A percentile compares a stretch with the other conserved stretches of the same genome.
phyloP scores from a whole-genome alignment of 805 yeast genomes.

The Starmerella powellii region DNA sequence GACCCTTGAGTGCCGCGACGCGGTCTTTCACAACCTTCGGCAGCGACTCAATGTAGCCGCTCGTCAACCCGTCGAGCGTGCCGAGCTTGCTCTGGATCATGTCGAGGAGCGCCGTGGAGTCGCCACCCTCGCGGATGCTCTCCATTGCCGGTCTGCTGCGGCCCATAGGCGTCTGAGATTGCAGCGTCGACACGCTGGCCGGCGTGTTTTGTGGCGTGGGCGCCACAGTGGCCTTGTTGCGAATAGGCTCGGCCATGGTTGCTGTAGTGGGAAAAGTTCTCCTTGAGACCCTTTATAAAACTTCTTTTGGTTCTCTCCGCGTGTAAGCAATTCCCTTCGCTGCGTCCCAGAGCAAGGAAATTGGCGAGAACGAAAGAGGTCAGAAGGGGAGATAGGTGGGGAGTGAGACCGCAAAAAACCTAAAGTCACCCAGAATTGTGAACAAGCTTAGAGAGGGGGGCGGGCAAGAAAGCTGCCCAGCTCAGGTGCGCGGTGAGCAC shows the following conservation, averaged over 20 bases:
- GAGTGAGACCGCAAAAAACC: no score
- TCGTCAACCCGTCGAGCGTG: conserved; percentile 67
- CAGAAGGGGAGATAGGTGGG: no score
- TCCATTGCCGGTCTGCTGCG: conserved; percentile 26
- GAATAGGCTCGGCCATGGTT: conserved; percentile 77
- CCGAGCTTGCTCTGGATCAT: conserved; percentile 86
- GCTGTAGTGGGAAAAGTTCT: not conserved
- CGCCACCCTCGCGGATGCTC: conserved; percentile 56
- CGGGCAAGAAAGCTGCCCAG: no score
- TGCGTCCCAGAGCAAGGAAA: no score
- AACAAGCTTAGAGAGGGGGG: no score
- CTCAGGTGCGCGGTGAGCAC: no score
- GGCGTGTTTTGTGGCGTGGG: conserved; percentile 99
- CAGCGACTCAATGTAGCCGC: conserved; percentile 71
- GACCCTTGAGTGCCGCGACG: conserved; percentile 66
- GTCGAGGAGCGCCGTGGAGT: conserved; percentile 71
- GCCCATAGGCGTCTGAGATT: conserved; percentile 27
- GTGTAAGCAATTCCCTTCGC: no score
- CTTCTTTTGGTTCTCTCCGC: no score
- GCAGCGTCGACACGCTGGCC: conserved; percentile 62
- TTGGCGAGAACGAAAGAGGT: no score
- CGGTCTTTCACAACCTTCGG: conserved; percentile 63
- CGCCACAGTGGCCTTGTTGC: conserved; percentile 59
- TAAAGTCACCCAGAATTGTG: no score
- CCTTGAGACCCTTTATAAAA: no score